Base-by-base conservation (phyloP, 2,329 filamentous ascomycete genomes). In the Leptodontidium sp. region DNA sequence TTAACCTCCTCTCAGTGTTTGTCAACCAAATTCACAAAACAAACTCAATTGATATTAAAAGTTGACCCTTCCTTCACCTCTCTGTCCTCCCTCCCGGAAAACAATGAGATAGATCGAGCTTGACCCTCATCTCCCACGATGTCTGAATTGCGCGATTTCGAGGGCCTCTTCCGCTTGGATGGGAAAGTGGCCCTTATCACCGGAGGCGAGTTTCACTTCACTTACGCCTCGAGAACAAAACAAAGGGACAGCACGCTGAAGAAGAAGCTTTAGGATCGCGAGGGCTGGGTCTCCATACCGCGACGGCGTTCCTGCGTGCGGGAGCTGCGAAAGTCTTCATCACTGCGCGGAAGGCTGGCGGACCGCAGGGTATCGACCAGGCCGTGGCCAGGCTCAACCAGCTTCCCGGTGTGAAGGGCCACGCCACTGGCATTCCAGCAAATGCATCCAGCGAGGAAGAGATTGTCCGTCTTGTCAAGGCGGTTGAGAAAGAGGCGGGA, bases 281-380 rank as follows among this genome's bases (percentile, higher is more conserved):
- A 73, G 88, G 88, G 50, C 80, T 90, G 11, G 88, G 88, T 62
- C 82, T 91, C 11, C 86, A 91, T 77, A 87, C 88, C 64, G 89
- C 89, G 24, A 90, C 88, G 32, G 89, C 87, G 29, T 85, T 92
- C 67, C 84, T 92, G 53, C 88, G 89, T 81, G 87, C 90, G n/a
- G 90, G 91, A 69, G 90, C 86, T 78, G 87, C 87, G 67, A 89
- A 89, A 73, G 86, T 93, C 70, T 89, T 92, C 81, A 91, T 93
- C 78, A 91, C 90, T n/a, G 90, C 88, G 5, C 88, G 90, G 75
- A 92, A 92, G 81, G 85, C 86, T 62, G 81, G 84, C 45, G 90
- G 89, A 35, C 90, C 88, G 3, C 75, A 79, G 58, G 79, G 79
- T 29, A 78, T 81, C 80, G 84, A 88, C 58, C 86, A 89, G 77